Evolutionary conservation across 73 alveolate genomes (phyloP).

Genomic region (Paramecium sexaurelia): DNA sequence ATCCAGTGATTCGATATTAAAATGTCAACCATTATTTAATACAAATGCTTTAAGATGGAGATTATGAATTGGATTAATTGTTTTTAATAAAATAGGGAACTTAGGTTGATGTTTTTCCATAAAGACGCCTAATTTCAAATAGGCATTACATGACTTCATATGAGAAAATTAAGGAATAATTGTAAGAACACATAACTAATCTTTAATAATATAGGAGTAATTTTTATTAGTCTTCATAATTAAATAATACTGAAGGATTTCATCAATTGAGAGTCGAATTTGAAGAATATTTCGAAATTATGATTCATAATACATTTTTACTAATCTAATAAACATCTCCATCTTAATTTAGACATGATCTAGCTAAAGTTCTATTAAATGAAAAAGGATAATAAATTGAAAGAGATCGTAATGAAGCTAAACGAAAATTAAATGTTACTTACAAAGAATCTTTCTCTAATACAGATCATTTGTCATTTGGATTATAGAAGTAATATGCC

Average conservation of each 20-base stretch:
- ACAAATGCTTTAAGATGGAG: neutral
- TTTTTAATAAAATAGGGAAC: neutral
- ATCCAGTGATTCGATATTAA: neutral
- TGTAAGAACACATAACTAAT: neutral
- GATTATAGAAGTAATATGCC: neutral
- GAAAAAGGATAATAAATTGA: neutral
- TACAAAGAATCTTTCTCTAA: neutral
- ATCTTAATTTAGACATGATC: neutral
- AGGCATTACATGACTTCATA: neutral
- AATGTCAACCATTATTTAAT: neutral
- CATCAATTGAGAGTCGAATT: constrained; percentile 24
- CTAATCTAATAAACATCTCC: neutral
- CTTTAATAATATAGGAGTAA: neutral
- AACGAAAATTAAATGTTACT: neutral
- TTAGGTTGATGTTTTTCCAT: neutral
- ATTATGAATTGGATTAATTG: neutral
- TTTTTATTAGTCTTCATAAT: neutral
- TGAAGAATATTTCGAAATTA: constrained; percentile 26
- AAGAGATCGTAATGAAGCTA: constrained; percentile 15
- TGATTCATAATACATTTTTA: constrained; percentile 14
- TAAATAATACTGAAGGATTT: neutral
- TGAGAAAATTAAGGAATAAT: neutral
- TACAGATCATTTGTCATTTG: neutral
- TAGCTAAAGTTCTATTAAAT: neutral
- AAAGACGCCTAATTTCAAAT: neutral